Evolutionary conservation across 169 alveolate genomes (phyloP), one percentile per base, ranked within the genome.

Genomic region (Eimeria maxima): DNA sequence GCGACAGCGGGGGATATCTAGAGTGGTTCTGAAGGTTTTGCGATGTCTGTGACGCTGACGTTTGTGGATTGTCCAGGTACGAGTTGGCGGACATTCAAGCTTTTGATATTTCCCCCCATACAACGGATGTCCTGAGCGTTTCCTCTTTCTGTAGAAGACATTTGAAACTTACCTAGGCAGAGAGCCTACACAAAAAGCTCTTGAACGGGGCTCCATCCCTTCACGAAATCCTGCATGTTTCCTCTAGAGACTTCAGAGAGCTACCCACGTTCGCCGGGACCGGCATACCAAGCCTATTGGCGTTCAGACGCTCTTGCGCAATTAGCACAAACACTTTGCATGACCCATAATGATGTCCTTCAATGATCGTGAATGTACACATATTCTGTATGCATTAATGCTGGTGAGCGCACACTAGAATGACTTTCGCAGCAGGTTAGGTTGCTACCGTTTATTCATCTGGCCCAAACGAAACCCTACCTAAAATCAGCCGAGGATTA

Each of bases 51-150:
- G 7, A 50, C 11, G 80, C 47, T 69, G 18, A n/a, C 50, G 3
- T 33, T 45, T n/a, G n/a, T n/a, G 47, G n/a, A 18, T 33, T 81
- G 22, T 0, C 80, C 93, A 86, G 93, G 67, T 86, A 86, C 93
- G 93, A 86, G 78, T 20, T 86, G 74, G 80, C 74, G 22, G 57
- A 60, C 93, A 60, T 86, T 38, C n/a, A 29, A 45, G 93, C 93
- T 4, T 86, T 86, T 18, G 93, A 86, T 45, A 11, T 86, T 45
- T 55, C 93, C 27, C 93, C 93, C 16, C 93, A 86, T 42, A 60
- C 55, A n/a, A 45, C 80, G 29, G 93, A 57, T 6, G 93, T 86
- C 29, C 57, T 86, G 33, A 86, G 80, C 47, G 93, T 86, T 60
- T 86, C 93, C 67, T 53, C 93, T 38, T 86, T 86, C 47, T 22